These are phyloP conservation scores for Metrosideros polymorpha DNA, from an alignment of 441 rosid genomes.

Conservation along the genomic window DNA sequence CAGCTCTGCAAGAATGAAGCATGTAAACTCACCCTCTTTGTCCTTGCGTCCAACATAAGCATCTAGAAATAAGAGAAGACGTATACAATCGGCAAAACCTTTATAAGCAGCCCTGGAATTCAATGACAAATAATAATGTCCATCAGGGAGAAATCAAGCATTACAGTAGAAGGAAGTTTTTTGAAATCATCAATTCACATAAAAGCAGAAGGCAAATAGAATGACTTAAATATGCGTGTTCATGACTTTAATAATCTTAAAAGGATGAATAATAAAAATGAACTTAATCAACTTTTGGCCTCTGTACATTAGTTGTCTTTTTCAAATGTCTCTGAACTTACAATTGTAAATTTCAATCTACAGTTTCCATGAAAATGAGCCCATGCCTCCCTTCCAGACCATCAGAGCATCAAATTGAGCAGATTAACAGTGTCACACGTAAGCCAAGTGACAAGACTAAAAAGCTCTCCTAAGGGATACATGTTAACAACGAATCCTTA, in stretches of 20 bases:
- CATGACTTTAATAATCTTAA: neutral
- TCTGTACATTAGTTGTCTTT: neutral
- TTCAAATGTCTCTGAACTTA: neutral
- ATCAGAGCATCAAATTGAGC: neutral
- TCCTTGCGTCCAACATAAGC: slow-evolving; percentile 89
- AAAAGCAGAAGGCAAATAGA: neutral
- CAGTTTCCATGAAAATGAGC: neutral
- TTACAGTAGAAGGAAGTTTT: neutral
- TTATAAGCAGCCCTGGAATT: slow-evolving; percentile 96
- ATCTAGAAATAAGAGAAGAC: slow-evolving; percentile 86
- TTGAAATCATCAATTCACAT: neutral
- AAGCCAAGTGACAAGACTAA: neutral
- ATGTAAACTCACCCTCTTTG: slow-evolving; percentile 58
- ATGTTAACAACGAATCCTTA: neutral
- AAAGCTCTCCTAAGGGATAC: neutral
- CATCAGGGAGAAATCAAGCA: neutral
- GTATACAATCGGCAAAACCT: slow-evolving; percentile 89
- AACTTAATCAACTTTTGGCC: neutral
- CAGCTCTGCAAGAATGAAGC: neutral
- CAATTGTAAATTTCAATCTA: neutral
- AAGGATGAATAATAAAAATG: neutral
- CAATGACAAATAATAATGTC: neutral
- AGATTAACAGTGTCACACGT: neutral
- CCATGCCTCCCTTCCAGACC: neutral
- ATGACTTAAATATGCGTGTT: neutral